phyloP scores from a whole-genome alignment of 2,329 filamentous ascomycete species.

The Diaporthe sp. region DNA sequence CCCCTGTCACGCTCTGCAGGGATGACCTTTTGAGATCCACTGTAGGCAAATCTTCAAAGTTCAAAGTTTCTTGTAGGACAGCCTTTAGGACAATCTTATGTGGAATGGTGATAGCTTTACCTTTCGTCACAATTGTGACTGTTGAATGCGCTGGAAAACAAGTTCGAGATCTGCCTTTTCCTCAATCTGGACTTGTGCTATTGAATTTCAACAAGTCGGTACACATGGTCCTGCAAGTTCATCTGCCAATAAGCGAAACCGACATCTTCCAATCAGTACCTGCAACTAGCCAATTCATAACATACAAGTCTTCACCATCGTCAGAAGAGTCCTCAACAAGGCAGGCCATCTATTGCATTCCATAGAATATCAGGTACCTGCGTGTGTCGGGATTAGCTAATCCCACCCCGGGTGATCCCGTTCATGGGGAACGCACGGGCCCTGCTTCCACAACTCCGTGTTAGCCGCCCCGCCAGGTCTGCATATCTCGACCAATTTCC shows the following conservation, averaged over 20 bases:
- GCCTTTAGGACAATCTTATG: background rate
- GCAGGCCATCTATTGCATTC: background rate
- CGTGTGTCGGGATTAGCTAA: background rate
- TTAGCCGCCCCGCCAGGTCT: background rate
- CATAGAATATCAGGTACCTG: background rate
- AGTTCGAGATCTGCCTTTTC: background rate
- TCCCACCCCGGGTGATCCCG: background rate
- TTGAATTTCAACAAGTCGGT: no score
- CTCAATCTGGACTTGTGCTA: no score
- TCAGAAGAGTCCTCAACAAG: background rate
- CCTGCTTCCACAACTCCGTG: background rate
- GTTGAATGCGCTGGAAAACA: background rate
- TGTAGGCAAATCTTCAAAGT: background rate
- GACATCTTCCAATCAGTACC: background rate
- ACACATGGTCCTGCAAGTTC: background rate
- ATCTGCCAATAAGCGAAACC: background rate
- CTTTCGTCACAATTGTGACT: background rate
- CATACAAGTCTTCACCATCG: background rate
- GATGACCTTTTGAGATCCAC: background rate
- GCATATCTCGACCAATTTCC: background rate
- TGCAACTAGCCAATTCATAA: background rate
- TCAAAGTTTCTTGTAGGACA: background rate
- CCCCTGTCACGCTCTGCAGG: conserved; percentile 3
- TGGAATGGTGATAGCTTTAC: background rate
- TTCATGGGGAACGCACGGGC: background rate